Base-by-base conservation (phyloP, 176 grass and related monocot genomes). In the Rhynchospora breviuscula region DNA sequence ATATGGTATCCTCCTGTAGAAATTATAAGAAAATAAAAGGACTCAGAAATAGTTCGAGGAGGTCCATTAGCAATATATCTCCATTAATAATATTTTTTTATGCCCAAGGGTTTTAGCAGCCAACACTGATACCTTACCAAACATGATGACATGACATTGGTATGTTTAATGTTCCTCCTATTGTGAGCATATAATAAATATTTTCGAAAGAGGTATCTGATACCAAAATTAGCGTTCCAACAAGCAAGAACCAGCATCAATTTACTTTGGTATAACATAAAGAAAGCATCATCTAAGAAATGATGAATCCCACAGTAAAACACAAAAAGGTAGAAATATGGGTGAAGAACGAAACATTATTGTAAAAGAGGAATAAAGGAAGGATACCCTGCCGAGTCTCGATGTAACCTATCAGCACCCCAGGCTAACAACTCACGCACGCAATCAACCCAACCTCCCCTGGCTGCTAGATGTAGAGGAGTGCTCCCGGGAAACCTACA, bases 381-480 rank as follows among this genome's bases (percentile, higher is more conserved):
- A 49, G 35, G 80, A 59, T 70, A 89, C 87, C 88, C 91, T 26
- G 85, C 76, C 0, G 88, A 88, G 65, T 92, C 88, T 71, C 88
- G 59, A 17, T 86, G 85, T 15, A 88, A 81, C 23, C 91, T 69
- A 76, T 89, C 87, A 0, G 90, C 90, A 18, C 90, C 90, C 90
- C 90, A 92, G 8, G 90, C 90, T 21, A 92, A 85, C 70, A 92
- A 89, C 79, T 81, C 91, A 25, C 88, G 78, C 1, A 90, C 21
- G 71, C 91, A 92, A 25, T 88, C 88, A 19, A 92, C 7, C 79
- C 43, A 75, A 10, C 88, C 91, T 48, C 85, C 88, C 26, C 91
- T 88, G 1, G 91, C 91, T 1, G 91, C 91, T 57, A 92, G 81
- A 72, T 92, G 91, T 33, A 92, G 79, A 18, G 91, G 23, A 14